These are phyloP conservation scores for Meira nashicola DNA, from an alignment of 1,284 basidiomycete genomes.

Conservation along the genomic window DNA sequence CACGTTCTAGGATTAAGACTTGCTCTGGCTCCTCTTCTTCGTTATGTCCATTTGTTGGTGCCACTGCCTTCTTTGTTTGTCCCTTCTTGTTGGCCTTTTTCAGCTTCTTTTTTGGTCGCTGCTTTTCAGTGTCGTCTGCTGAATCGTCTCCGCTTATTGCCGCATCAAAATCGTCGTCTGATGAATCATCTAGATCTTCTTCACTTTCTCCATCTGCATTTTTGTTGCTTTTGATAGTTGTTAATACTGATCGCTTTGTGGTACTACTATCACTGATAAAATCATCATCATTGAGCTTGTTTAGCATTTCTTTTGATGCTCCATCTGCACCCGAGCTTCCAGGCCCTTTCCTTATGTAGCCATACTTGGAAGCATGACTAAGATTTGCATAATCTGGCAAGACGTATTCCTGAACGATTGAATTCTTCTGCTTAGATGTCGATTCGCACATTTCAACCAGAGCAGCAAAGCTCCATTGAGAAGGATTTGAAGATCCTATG, in stretches of 20 bases:
- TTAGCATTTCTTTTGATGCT: background rate
- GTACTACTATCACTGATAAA: slow-evolving; percentile 6
- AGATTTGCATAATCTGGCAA: slow-evolving; percentile 74
- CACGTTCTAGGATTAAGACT: slow-evolving; percentile 77
- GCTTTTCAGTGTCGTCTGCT: background rate
- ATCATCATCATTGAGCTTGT: background rate
- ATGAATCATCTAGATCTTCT: slow-evolving; percentile 18
- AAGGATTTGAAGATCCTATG: slow-evolving; percentile 57
- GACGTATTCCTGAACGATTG: slow-evolving; percentile 78
- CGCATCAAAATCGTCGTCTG: slow-evolving; percentile 30
- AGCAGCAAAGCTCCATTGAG: slow-evolving; percentile 13
- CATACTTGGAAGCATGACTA: background rate
- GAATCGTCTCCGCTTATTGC: background rate
- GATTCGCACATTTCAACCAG: slow-evolving; percentile 71
- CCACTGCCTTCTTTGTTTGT: slow-evolving; percentile 9
- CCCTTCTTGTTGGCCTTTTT: background rate
- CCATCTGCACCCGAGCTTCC: slow-evolving; percentile 5
- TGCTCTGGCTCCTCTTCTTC: slow-evolving; percentile 61
- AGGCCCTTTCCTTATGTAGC: background rate
- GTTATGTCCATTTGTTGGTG: background rate
- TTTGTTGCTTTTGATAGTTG: background rate
- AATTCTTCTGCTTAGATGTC: slow-evolving; percentile 57
- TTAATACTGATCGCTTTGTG: background rate
- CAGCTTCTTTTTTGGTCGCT: background rate
- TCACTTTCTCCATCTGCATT: background rate